phyloP scores from a whole-genome alignment of 345 rosid species.

The Zanthoxylum bungeanum region DNA sequence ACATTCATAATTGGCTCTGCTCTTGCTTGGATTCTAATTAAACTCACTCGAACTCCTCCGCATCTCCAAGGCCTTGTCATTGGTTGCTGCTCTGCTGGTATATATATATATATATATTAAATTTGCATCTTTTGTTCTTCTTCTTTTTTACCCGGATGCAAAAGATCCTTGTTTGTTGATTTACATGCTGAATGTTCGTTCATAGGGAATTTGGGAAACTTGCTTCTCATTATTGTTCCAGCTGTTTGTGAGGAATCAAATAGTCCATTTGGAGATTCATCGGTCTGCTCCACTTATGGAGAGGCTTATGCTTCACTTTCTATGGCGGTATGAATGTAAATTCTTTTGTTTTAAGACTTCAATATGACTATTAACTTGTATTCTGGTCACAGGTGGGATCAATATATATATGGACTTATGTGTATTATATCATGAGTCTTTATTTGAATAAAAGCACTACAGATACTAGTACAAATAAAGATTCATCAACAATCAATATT shows the following conservation, averaged over 20 bases:
- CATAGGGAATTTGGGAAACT: slow-evolving; percentile 40
- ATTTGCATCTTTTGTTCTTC: too few species aligned
- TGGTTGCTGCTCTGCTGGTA: slow-evolving; percentile 56
- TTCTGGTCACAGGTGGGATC: slow-evolving; percentile 26
- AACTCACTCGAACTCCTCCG: slow-evolving; percentile 31
- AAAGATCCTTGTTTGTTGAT: too few species aligned
- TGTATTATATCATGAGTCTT: slow-evolving; percentile 27
- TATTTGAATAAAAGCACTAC: slow-evolving; percentile 10
- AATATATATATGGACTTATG: slow-evolving; percentile 42
- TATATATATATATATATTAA: not conserved
- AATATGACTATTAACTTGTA: not conserved
- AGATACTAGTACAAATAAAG: not conserved
- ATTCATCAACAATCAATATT: not conserved
- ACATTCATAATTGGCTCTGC: slow-evolving; percentile 33
- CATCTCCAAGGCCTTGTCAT: slow-evolving; percentile 43
- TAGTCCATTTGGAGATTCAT: slow-evolving; percentile 35
- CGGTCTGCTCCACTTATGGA: slow-evolving; percentile 26
- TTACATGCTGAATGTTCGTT: too few species aligned
- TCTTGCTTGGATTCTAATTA: slow-evolving; percentile 39
- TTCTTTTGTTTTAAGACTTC: too few species aligned
- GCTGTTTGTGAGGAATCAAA: slow-evolving; percentile 36
- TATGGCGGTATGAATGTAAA: slow-evolving; percentile 39
- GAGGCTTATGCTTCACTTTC: slow-evolving; percentile 43
- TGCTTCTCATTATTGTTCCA: slow-evolving; percentile 39
- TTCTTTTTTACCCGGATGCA: too few species aligned